Percentiles rank a stretch among this genome's conserved stretches.
phyloP scores from a whole-genome alignment of 2,329 filamentous ascomycete species.

The Arthroderma sp. region DNA sequence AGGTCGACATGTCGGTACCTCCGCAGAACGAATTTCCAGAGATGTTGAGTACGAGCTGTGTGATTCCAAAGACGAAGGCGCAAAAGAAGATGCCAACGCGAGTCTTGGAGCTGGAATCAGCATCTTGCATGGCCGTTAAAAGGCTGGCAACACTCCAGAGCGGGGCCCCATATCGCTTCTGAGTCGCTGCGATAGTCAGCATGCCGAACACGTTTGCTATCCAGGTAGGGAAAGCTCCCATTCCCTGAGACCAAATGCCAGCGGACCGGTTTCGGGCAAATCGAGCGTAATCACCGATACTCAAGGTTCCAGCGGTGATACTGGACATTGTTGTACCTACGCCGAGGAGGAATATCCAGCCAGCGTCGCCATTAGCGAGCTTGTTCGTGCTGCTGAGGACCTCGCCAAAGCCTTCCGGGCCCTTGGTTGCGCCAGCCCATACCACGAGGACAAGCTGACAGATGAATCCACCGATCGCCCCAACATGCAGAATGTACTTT shows the following conservation, averaged over 20 bases:
- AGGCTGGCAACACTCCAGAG: slow-evolving; percentile 37
- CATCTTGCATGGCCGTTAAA: slow-evolving; percentile 29
- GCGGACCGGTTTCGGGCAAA: slow-evolving; percentile 31
- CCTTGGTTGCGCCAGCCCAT: slow-evolving; percentile 10
- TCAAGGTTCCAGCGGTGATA: slow-evolving; percentile 37
- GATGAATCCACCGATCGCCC: slow-evolving; percentile 18
- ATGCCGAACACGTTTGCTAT: slow-evolving; percentile 19
- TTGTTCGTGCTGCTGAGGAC: slow-evolving; percentile 7
- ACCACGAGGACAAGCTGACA: slow-evolving; percentile 10
- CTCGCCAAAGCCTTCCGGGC: slow-evolving; percentile 8
- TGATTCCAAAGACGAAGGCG: slow-evolving; percentile 34
- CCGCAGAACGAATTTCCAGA: slow-evolving; percentile 37
- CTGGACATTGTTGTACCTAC: slow-evolving; percentile 35
- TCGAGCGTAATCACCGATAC: slow-evolving; percentile 36
- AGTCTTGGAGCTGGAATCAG: slow-evolving; percentile 23
- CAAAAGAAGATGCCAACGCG: slow-evolving; percentile 39
- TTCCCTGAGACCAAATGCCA: slow-evolving; percentile 32
- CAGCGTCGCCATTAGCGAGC: slow-evolving; percentile 15
- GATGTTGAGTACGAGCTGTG: slow-evolving; percentile 36
- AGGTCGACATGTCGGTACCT: slow-evolving; percentile 43
- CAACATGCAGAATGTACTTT: slow-evolving; percentile 12
- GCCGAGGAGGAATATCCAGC: slow-evolving; percentile 30
- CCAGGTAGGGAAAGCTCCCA: neutral
- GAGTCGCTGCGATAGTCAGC: slow-evolving; percentile 25
- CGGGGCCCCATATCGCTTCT: slow-evolving; percentile 26